These are phyloP conservation scores for Melanogaster broomeanus DNA, from an alignment of 768 basidiomycete genomes.

Conservation along the genomic window DNA sequence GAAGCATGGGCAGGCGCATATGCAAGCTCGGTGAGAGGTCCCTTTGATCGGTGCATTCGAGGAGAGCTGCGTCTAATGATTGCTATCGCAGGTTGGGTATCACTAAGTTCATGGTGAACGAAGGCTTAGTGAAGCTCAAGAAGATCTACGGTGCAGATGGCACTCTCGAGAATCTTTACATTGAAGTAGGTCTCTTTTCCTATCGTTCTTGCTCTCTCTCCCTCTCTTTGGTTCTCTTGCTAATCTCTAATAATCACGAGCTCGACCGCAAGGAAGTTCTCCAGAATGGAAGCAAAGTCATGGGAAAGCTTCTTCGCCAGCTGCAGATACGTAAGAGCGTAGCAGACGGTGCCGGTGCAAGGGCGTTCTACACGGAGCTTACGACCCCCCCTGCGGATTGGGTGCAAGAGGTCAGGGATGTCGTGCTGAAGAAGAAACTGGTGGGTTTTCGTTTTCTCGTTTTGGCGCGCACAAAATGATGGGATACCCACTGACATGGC, in stretches of 20 bases:
- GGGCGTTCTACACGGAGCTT: conserved; percentile 74
- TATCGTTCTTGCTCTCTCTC: neutral
- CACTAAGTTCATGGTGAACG: conserved; percentile 72
- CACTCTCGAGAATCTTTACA: conserved; percentile 65
- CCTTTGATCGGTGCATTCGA: neutral
- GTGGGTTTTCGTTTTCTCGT: conserved; percentile 39
- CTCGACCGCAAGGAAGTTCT: conserved; percentile 74
- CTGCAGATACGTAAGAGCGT: conserved; percentile 86
- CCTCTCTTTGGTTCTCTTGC: neutral
- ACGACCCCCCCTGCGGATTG: conserved; percentile 73
- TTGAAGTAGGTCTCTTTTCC: conserved; percentile 52
- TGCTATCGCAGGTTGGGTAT: conserved; percentile 64
- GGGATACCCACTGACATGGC: no score
- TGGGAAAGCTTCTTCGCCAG: conserved; percentile 74
- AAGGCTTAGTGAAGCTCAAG: conserved; percentile 69
- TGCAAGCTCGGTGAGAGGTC: conserved; percentile 75
- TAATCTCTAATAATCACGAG: conserved; percentile 38
- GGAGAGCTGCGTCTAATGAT: neutral
- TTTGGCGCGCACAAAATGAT: neutral
- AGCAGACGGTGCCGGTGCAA: conserved; percentile 80
- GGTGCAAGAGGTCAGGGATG: conserved; percentile 73
- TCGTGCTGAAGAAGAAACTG: conserved; percentile 79
- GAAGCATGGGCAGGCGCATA: conserved; percentile 89
- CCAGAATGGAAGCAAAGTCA: conserved; percentile 60
- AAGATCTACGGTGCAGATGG: conserved; percentile 62